phyloP scores from a whole-genome alignment of 1,139 yeast species.

The Saccharomyces hybrid region DNA sequence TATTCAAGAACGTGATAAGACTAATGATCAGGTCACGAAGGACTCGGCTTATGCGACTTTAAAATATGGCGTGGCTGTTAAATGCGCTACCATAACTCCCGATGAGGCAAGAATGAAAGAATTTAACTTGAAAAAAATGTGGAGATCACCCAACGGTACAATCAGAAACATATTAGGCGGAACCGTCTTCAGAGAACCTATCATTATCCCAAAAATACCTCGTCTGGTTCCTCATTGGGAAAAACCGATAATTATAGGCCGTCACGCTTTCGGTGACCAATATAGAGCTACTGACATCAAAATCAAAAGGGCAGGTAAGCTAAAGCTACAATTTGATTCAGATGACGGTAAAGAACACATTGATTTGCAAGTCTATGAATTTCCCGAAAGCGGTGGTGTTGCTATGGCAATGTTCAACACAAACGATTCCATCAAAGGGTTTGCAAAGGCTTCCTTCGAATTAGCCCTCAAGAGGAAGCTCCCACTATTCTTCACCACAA shows the following conservation, averaged over 20 bases:
- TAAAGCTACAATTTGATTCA: conserved; percentile 72
- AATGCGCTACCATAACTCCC: conserved; percentile 95
- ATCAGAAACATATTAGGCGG: conserved; percentile 90
- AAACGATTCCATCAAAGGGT: conserved; percentile 78
- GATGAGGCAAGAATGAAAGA: conserved; percentile 92
- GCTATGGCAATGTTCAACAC: conserved; percentile 94
- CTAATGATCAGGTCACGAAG: conserved; percentile 77
- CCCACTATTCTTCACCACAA: conserved; percentile 79
- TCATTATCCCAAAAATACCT: conserved; percentile 81
- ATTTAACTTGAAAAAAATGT: conserved; percentile 84
- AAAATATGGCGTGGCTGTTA: conserved; percentile 83
- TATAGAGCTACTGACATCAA: conserved; percentile 85
- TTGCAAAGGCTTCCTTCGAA: conserved; percentile 87
- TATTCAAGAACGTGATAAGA: conserved; percentile 72
- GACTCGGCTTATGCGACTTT: conserved; percentile 88
- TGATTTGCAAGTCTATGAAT: conserved; percentile 60
- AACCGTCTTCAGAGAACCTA: conserved; percentile 93
- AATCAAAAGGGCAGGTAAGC: conserved; percentile 68
- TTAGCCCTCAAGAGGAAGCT: conserved; percentile 70
- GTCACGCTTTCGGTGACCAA: conserved; percentile 96
- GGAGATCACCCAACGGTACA: conserved; percentile 95
- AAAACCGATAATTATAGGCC: conserved; percentile 87
- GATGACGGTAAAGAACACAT: conserved; percentile 53
- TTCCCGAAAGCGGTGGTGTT: conserved; percentile 63
- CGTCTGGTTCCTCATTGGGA: conserved; percentile 89